Conservation (phyloP, 2,329 filamentous ascomycete genomes). For the Fusarium mundagurra region DNA sequence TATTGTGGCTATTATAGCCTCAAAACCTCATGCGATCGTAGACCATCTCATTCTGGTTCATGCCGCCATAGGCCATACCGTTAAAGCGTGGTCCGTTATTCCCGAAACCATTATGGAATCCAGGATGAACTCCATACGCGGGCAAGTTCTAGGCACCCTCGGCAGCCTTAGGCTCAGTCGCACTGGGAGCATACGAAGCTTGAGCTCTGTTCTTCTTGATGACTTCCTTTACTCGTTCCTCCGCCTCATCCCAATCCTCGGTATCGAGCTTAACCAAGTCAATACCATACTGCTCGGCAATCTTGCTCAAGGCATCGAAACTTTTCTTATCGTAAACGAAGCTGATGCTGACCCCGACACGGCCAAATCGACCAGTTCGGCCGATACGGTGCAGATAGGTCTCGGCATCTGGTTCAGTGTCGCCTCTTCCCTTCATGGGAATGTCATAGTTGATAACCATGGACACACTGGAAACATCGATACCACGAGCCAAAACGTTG, state of each 20-base stretch:
- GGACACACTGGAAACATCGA: slow-evolving; percentile 89
- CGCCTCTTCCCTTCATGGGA: slow-evolving; percentile 77
- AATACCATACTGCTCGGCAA: slow-evolving; percentile 82
- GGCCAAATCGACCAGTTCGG: slow-evolving; percentile 94
- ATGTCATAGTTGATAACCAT: slow-evolving; percentile 99
- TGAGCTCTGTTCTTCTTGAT: slow-evolving; percentile 76
- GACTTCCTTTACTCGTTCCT: slow-evolving; percentile 81
- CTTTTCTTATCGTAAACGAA: slow-evolving; percentile 90
- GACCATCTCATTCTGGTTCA: background rate
- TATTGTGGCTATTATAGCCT: background rate
- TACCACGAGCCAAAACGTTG: slow-evolving; percentile 94
- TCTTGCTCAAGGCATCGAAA: slow-evolving; percentile 81
- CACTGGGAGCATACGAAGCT: slow-evolving; percentile 61
- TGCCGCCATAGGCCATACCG: slow-evolving; percentile 7
- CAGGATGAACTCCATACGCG: slow-evolving; percentile 9
- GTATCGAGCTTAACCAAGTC: slow-evolving; percentile 84
- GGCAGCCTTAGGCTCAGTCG: slow-evolving; percentile 49
- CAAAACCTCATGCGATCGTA: slow-evolving; percentile 10
- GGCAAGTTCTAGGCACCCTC: slow-evolving; percentile 46
- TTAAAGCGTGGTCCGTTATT: slow-evolving; percentile 11
- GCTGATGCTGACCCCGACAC: slow-evolving; percentile 93
- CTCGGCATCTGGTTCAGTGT: slow-evolving; percentile 87
- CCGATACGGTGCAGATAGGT: slow-evolving; percentile 99
- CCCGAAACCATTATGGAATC: slow-evolving; percentile 7
- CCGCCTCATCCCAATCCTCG: slow-evolving; percentile 90